Base-by-base conservation (phyloP, 106 monocot species). In the Allium fistulosum region DNA sequence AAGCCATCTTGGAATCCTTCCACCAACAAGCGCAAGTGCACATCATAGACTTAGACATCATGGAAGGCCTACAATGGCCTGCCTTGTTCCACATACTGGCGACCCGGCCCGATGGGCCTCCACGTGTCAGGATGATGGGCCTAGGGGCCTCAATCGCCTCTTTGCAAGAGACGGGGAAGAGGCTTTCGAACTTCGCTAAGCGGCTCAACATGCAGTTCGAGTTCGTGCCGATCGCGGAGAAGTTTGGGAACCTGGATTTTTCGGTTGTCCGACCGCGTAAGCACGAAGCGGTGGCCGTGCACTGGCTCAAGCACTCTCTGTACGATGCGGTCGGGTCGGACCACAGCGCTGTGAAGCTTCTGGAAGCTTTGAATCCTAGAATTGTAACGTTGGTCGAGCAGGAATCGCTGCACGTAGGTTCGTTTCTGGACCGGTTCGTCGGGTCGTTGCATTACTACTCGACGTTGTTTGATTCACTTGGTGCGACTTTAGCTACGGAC, bases 21-120 rank as follows among this genome's bases (percentile, higher is more conserved):
- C 76, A 80, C 53, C 65, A 26, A 6, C 16, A 52, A 7, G 61
- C 58, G 7, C 18, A 26, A 0, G 73, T 84, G 49, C 84, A 80
- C 66, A 77, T 84, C 74, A 15, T 84, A 48, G 84, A 84, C 56
- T 60, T 84, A 13, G 84, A 84, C 74, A 63, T 77, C 76, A 80
- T 84, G 70, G 80, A 80, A 13, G 84, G 80, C 73, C 76, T 84
- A 14, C 84, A 84, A 26, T 84, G 84, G 80, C 80, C 77, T 4
- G 73, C 80, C 6, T 74, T 84, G 48, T 68, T 84, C 74, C 80
- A 80, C 62, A 77, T 77, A 57, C 77, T 84, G 0, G 80, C 84
- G 2, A 67, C 73, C 0, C 48, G 84, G 10, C 46, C 80, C 2
- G 66, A 69, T 45, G 84, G 80, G 10, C 80, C 84, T 0, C 80